Base-by-base conservation (phyloP, 768 basidiomycete genomes). In the Kondoa subrosea region DNA sequence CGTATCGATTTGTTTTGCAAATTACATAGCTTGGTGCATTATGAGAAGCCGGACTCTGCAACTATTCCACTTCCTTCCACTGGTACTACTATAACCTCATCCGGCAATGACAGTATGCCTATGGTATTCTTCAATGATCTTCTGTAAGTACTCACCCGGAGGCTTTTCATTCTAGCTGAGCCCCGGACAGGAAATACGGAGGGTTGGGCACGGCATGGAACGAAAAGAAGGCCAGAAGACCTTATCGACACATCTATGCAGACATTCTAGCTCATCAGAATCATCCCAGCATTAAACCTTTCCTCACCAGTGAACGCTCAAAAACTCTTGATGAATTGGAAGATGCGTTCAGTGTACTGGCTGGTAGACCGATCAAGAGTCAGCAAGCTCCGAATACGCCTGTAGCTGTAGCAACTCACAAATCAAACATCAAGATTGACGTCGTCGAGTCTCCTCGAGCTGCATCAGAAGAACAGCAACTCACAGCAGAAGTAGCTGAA, bases 191-290 rank as follows among this genome's bases (percentile, higher is more conserved):
- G n/a, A 50, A 50, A 21, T 21, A 50, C 40, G 40, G 40, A 8
- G 40, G 40, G 8, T 50, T 50, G 21, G 40, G 12, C 21, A 50
- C 40, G 29, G 61, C 61, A 3, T 63, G 61, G 61, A 63, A n/a
- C 16, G 61, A 63, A 32, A n/a, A 63, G 29, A 63, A 63, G 29
- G 16, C 61, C 8, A 27, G 61, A 3, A 63, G 61, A 32, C 3
- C 61, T 3, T 63, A 63, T 33, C 27, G 33, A 33, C 61, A 63
- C 61, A 63, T 63, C 61, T 63, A 63, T 32, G 61, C 61, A 27
- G 61, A 63, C 8, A 17, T 63, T 17, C 61, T 63, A 27, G 8
- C 27, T 3, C 14, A 63, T 33, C 61, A 63, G 61, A 16, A 63
- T 12, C 3, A 63, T 32, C 26, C 15, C 2, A 12, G n/a, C 26